Base-by-base conservation (phyloP, 495 filamentous ascomycete species). In the Daldinia loculata region DNA sequence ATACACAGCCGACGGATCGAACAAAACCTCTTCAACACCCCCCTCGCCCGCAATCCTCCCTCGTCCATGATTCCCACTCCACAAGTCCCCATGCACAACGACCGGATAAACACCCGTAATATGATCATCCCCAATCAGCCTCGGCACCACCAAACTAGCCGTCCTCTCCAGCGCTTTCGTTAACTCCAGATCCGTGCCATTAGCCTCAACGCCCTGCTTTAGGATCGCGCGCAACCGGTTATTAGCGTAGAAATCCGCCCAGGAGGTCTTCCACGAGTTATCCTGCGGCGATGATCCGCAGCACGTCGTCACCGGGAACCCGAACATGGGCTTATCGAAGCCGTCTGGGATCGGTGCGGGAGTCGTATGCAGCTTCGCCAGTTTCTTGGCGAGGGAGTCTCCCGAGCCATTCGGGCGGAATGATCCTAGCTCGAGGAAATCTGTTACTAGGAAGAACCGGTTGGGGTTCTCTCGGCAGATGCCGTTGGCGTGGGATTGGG, bases 81-180 rank as follows among this genome's bases (percentile, higher is more conserved):
- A 98, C 41, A 97, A 72, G 83, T 97, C 95, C 15, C 94, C 94
- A 78, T 98, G 94, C 26, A 97, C 86, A 17, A 96, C 84, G 5
- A 95, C 93, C 0, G 94, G 94, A 6, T 71, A 71, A 24, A 87
- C 81, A 53, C 83, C 86, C 45, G 87, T 88, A 41, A 96, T 72
- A 79, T 91, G 88, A 0, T 76, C 84, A 53, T 91, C 89, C 3
- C 88, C 87, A 30, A 98, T 79, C 24, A 98, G 76, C 14, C 89
- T 72, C 2, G 93, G 93, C 6, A 96, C 91, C 4, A 95, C 91
- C 15, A 72, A 71, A 0, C 66, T 51, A 0, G 86, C 88, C 0
- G 88, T 92, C 71, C 77, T 81, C 75, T 92, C 89, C 5, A 97
- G 89, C 26, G 48, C 56, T 3, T 2, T 6, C 4, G 26, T 19